Evolutionary conservation across 2,329 filamentous ascomycete genomes (phyloP), one percentile per base, ranked within the genome.

Genomic region (Mycosphaerella arachidis): DNA sequence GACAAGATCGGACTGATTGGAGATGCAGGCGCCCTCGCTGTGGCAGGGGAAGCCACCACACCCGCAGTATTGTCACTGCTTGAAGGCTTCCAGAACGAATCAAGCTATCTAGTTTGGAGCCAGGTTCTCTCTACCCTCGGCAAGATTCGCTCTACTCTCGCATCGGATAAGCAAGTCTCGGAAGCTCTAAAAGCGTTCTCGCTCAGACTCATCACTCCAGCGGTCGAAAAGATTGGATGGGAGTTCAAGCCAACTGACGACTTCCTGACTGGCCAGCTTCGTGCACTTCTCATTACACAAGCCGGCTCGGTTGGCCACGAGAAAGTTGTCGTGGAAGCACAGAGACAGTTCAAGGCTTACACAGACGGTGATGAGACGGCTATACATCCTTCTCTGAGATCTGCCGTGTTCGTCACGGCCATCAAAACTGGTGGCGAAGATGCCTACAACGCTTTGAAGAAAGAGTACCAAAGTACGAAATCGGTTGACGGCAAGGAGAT

Each of bases 1-100:
- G 94, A 99, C 78, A 96, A 94, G 79, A 96, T 97, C 68, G 91
- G 91, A 45, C 85, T 97, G 55, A 85, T 97, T 60, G 92, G 91
- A 62, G 95, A 96, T 70, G 91, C 93, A 20, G 89, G 90, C 51
- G 92, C 94, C 54, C 84, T 97, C 65, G 92, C 94, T 40, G 86
- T 95, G 62, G 90, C 94, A 59, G 94, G 94, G 24, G 86, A 94
- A 71, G 88, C 89, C 53, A 90, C 86, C 4, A 96, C 92, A 0
- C 81, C 91, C 27, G 89, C 90, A 8, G 81, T 99, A 12, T 79
- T 99, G 31, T 86, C 89, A 12, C 89, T 99, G 68, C 78, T 96
- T 10, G 85, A 96, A 73, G 89, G 89, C n/a, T 92, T 97, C 75
- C 82, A 86, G 62, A 79, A 83, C 55, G 94, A 99, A 77, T 83